These are phyloP conservation scores for Aureobasidium sp. DNA, from an alignment of 2,329 filamentous ascomycete species.

Conservation along the genomic window DNA sequence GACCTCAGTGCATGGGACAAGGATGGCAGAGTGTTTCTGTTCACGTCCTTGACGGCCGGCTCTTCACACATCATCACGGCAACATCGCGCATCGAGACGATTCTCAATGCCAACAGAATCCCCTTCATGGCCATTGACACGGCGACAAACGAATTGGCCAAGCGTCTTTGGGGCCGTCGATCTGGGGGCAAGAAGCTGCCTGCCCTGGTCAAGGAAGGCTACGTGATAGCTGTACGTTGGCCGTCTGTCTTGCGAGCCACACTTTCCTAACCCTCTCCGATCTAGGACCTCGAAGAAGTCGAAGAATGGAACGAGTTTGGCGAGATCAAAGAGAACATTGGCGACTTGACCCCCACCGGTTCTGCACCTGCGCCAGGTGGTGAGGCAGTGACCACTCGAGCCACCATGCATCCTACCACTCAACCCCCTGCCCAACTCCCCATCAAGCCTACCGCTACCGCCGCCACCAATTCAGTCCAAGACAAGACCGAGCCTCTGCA, in stretches of 20 bases:
- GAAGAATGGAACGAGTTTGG: conserved; percentile 99
- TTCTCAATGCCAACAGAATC: conserved; percentile 87
- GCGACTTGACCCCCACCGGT: conserved; percentile 36
- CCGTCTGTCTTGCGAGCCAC: neutral
- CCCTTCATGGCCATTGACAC: conserved; percentile 89
- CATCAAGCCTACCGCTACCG: conserved; percentile 15
- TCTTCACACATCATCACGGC: conserved; percentile 95
- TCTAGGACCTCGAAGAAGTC: conserved; percentile 80
- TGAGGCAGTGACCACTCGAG: conserved; percentile 8
- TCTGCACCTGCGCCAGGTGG: conserved; percentile 17
- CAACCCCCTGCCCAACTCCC: neutral
- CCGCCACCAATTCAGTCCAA: neutral
- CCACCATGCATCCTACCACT: conserved; percentile 11
- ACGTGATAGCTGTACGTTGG: conserved; percentile 69
- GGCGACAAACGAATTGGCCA: conserved; percentile 79
- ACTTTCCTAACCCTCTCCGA: neutral
- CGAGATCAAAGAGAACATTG: conserved; percentile 80
- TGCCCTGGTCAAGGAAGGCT: conserved; percentile 75
- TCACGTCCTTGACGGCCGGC: conserved; percentile 90
- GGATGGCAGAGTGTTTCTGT: conserved; percentile 66
- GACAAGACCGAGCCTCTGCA: conserved; percentile 20
- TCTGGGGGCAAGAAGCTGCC: conserved; percentile 83
- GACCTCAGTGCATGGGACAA: conserved; percentile 37
- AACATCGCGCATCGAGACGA: conserved; percentile 90
- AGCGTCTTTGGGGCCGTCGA: conserved; percentile 79